A percentile compares a stretch with the other conserved stretches of the same genome.
These are phyloP conservation scores for Salix viminalis DNA, from an alignment of 345 rosid species.

Conservation along the genomic window DNA sequence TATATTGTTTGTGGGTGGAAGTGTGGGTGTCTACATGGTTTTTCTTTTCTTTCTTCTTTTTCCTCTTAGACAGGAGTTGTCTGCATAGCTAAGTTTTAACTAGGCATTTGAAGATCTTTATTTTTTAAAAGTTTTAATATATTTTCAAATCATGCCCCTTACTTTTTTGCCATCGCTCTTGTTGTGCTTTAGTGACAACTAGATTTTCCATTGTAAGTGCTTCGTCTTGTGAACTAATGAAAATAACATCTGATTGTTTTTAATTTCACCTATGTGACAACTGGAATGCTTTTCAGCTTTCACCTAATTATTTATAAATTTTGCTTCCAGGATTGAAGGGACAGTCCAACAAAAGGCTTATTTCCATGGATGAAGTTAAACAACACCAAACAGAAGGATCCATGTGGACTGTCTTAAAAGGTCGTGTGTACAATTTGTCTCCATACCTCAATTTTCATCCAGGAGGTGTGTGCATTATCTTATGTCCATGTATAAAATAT, in stretches of 20 bases:
- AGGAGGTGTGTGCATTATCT: slow-evolving; percentile 47
- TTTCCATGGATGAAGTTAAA: slow-evolving; percentile 71
- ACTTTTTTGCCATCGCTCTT: background rate
- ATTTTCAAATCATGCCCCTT: too few relatives aligned
- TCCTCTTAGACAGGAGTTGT: background rate
- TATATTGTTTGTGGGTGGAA: background rate
- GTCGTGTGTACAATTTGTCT: slow-evolving; percentile 74
- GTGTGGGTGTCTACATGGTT: background rate
- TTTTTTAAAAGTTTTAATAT: too few relatives aligned
- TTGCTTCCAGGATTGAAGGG: slow-evolving; percentile 62
- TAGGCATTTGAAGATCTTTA: background rate
- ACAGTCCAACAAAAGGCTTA: slow-evolving; percentile 70
- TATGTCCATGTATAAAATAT: background rate
- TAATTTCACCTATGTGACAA: background rate
- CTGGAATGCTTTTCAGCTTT: background rate
- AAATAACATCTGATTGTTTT: background rate
- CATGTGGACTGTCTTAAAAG: slow-evolving; percentile 92
- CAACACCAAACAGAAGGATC: slow-evolving; percentile 66
- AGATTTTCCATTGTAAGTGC: background rate
- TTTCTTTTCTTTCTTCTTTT: background rate
- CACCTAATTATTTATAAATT: background rate
- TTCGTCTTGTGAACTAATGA: background rate
- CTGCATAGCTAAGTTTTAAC: background rate
- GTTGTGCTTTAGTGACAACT: background rate
- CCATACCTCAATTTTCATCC: slow-evolving; percentile 97